A percentile compares a stretch with the other conserved stretches of the same genome.
These are phyloP conservation scores for Artemisia tridentata DNA, from an alignment of 129 eudicot genomes.

Conservation along the genomic window DNA sequence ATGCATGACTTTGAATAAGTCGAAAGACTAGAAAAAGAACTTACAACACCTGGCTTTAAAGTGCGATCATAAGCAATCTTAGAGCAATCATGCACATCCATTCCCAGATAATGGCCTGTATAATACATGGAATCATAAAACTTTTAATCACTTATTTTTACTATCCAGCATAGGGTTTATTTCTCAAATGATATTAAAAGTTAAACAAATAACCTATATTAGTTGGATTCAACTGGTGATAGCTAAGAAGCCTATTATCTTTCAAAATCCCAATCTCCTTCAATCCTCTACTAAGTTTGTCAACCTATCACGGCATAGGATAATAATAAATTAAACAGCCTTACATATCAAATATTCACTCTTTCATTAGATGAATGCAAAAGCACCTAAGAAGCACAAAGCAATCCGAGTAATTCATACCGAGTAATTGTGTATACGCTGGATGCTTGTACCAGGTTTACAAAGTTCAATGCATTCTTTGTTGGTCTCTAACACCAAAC, in stretches of 20 bases:
- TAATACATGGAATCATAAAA: not conserved
- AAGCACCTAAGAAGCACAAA: not conserved
- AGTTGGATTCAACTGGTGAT: slow-evolving; percentile 82
- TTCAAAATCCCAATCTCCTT: slow-evolving; percentile 70
- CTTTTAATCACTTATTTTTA: too few relatives aligned
- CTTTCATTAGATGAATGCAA: not conserved
- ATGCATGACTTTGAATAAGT: not conserved
- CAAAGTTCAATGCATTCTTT: slow-evolving; percentile 84
- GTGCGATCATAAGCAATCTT: slow-evolving; percentile 63
- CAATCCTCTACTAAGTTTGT: slow-evolving; percentile 66
- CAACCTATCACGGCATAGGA: slow-evolving; percentile 41
- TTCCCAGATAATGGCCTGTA: slow-evolving; percentile 91
- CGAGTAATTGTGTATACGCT: slow-evolving; percentile 72
- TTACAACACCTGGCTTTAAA: slow-evolving; percentile 93
- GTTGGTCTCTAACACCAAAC: slow-evolving; percentile 80
- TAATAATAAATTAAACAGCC: not conserved
- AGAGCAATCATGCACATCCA: slow-evolving; percentile 97
- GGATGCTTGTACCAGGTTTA: slow-evolving; percentile 83
- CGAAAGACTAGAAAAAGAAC: slow-evolving; percentile 34
- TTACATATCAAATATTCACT: slow-evolving; percentile 7
- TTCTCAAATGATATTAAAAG: not conserved
- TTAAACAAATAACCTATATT: slow-evolving; percentile 54
- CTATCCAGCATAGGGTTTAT: too few relatives aligned
- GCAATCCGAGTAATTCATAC: slow-evolving; percentile 34
- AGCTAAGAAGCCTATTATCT: slow-evolving; percentile 44